A percentile compares a stretch with the other conserved stretches of the same genome.
Evolutionary conservation across 2,329 filamentous ascomycete species (phyloP).

Genomic region (Dactylellina cionopaga): DNA sequence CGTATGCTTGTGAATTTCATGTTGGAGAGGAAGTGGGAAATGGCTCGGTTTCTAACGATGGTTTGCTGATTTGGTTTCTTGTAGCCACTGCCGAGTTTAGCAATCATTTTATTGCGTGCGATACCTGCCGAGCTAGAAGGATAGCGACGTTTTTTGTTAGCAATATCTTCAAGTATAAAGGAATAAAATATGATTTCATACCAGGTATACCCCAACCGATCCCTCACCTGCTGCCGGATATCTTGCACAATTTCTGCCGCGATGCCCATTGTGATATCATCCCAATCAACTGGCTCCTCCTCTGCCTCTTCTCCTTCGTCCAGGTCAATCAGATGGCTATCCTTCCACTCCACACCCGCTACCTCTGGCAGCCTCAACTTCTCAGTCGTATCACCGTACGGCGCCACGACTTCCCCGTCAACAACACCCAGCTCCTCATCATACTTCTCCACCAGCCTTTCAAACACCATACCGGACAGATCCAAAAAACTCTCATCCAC

Average conservation of each 20-base stretch:
- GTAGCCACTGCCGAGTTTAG: constrained; percentile 88
- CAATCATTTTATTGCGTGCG: constrained; percentile 91
- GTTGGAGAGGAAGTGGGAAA: constrained; percentile 78
- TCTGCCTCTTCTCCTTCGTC: constrained; percentile 77
- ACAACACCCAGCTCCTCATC: constrained; percentile 70
- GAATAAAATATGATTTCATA: neutral
- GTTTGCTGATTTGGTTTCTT: constrained; percentile 96
- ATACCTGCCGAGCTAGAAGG: constrained; percentile 76
- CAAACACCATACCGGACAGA: constrained; percentile 83
- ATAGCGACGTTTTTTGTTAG: neutral
- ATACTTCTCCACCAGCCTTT: constrained; percentile 77
- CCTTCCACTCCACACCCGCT: constrained; percentile 50
- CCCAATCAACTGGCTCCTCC: constrained; percentile 85
- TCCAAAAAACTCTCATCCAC: constrained; percentile 97
- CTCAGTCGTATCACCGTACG: constrained; percentile 77
- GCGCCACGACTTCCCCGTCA: constrained; percentile 65
- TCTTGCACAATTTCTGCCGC: constrained; percentile 87
- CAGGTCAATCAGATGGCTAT: constrained; percentile 66
- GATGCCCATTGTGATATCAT: constrained; percentile 86
- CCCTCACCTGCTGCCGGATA: constrained; percentile 75
- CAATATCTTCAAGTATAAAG: neutral
- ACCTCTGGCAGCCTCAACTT: constrained; percentile 64
- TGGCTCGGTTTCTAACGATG: constrained; percentile 85
- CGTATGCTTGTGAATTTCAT: constrained; percentile 96
- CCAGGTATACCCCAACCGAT: constrained; percentile 84